Percentiles rank a stretch among this genome's conserved stretches.
phyloP scores from a whole-genome alignment of 345 rosid species.

The Pelargonium nanum region DNA sequence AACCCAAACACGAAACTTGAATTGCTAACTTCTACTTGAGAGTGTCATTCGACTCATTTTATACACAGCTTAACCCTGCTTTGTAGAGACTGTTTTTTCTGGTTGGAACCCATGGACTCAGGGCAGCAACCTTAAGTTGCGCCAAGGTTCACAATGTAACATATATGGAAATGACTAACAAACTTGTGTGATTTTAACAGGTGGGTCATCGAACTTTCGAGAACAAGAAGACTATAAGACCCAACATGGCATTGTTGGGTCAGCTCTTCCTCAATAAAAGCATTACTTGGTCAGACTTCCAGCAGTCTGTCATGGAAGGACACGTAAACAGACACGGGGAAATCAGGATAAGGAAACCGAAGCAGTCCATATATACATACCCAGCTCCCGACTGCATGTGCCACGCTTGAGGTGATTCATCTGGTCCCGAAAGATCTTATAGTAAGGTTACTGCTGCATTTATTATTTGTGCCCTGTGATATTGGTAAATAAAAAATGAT shows the following conservation, averaged over 20 bases:
- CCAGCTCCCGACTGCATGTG: slow-evolving; percentile 99
- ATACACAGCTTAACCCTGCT: no score
- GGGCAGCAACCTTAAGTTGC: neutral
- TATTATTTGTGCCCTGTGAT: neutral
- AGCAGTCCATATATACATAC: slow-evolving; percentile 83
- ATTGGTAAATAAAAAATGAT: no score
- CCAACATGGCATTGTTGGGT: slow-evolving; percentile 75
- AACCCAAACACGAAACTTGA: no score
- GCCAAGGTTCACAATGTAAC: no score
- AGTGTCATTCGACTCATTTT: no score
- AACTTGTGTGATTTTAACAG: slow-evolving; percentile 25
- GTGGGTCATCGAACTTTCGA: slow-evolving; percentile 77
- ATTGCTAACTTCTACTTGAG: no score
- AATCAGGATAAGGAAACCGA: slow-evolving; percentile 60
- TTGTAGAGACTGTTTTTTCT: no score
- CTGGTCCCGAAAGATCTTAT: neutral
- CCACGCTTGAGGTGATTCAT: neutral
- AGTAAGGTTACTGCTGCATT: no score
- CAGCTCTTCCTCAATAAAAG: slow-evolving; percentile 74
- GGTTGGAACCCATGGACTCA: no score
- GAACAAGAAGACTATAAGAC: slow-evolving; percentile 84
- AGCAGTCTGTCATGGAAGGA: slow-evolving; percentile 61
- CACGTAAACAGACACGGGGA: slow-evolving; percentile 81
- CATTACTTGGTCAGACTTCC: slow-evolving; percentile 75
- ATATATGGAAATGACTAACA: neutral